Evolutionary conservation across 2,329 filamentous ascomycete genomes (phyloP), one percentile per base, ranked within the genome.

Genomic region (Curvularia sp.): DNA sequence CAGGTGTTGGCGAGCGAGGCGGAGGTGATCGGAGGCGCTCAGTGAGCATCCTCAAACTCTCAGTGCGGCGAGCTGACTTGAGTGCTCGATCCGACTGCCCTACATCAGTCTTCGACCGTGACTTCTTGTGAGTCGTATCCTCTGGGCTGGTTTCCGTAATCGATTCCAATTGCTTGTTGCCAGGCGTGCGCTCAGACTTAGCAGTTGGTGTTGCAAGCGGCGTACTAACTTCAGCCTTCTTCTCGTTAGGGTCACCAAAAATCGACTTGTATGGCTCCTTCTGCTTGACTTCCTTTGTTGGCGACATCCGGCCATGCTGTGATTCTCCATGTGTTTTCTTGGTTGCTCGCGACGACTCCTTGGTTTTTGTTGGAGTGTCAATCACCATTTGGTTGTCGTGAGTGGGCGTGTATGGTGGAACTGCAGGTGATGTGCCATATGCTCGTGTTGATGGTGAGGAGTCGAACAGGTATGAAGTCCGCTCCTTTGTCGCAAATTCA

Each of bases 81-180:
- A 78, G 71, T 39, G 75, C 74, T 53, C 72, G 75, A 13, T 80
- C 79, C 34, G 77, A 77, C 12, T 76, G 74, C 15, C 79, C 80
- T 43, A 80, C 67, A 57, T 81, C 80, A 18, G 76, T 74, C 19
- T 75, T 63, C 6, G 76, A 71, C 13, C 79, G 80, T 65, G 79
- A 76, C 68, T 80, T 79, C 69, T 80, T 80, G 59, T 71, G 69
- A 8, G 72, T 67, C 42, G 75, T 76, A 45, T 79, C 75, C 53
- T 80, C 79, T 43, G 81, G 79, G 50, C 74, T 77, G 55, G 78
- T 79, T 69, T 87, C 85, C 30, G 78, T 78, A 62, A 87, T 86
- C 1, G 83, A 78, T 19, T 82, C 79, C 8, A 87, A 80, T 23
- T 74, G 72, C 27, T 61, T 57, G 32, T 60, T 69, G 49, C 70